Evolutionary conservation across 352 stramenopile genomes (phyloP).

Genomic region (Phytophthora uliginosa): DNA sequence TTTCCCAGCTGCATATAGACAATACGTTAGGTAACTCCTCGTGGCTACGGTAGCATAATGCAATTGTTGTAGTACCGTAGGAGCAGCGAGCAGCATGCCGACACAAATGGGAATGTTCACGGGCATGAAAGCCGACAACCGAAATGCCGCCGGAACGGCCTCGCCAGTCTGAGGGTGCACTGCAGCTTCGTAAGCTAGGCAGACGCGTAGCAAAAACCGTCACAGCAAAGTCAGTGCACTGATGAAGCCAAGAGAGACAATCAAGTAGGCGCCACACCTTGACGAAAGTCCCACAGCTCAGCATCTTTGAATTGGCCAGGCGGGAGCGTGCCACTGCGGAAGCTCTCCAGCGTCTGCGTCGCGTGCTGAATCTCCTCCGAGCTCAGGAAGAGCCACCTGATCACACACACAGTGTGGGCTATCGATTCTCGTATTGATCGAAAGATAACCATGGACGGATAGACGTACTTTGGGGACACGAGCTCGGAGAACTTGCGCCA

Average conservation of each 20-base stretch:
- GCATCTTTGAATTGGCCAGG: conserved; percentile 60
- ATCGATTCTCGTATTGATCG: not conserved
- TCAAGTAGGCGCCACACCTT: conserved; percentile 36
- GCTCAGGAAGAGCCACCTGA: conserved; percentile 76
- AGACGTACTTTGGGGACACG: conserved; percentile 71
- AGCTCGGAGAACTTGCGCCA: conserved; percentile 90
- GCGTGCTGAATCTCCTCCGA: conserved; percentile 72
- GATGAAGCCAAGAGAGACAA: not conserved
- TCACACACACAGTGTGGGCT: conserved; percentile 16
- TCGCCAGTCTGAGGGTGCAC: conserved; percentile 90
- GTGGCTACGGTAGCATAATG: not conserved
- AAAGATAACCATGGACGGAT: not conserved
- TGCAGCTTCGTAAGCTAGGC: conserved; percentile 76
- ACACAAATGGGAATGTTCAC: conserved; percentile 91
- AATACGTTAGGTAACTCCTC: not conserved
- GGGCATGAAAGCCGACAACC: conserved; percentile 87
- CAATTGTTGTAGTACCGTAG: conserved; percentile 57
- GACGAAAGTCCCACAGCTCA: conserved; percentile 83
- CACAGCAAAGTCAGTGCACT: conserved; percentile 7
- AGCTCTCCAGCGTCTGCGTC: conserved; percentile 62
- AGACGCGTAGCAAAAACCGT: not conserved
- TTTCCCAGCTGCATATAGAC: conserved; percentile 56
- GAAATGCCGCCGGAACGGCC: conserved; percentile 69
- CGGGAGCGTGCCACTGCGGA: conserved; percentile 59
- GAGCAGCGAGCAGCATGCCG: conserved; percentile 85